Evolutionary conservation across 345 rosid genomes (phyloP).

Genomic region (Ailanthus altissimus): DNA sequence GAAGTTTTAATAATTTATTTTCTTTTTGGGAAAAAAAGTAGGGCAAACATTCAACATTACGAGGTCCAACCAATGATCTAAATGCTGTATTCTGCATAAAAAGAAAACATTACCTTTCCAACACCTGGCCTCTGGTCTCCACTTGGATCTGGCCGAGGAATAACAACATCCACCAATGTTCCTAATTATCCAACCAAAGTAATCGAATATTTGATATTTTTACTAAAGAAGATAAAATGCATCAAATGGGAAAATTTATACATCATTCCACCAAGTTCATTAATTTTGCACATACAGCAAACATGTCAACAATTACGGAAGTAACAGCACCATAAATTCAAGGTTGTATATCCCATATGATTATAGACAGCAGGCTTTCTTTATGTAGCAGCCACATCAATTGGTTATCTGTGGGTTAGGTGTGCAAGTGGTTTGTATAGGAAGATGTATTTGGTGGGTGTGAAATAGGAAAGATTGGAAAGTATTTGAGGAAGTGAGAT

Average conservation of each 20-base stretch:
- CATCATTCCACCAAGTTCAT: neutral
- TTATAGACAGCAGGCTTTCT: neutral
- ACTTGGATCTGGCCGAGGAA: slow-evolving; percentile 29
- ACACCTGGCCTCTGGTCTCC: slow-evolving; percentile 20
- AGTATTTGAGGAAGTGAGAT: too few relatives aligned
- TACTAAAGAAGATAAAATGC: neutral
- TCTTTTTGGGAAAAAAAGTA: too few relatives aligned
- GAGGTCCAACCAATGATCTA: too few relatives aligned
- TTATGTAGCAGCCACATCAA: neutral
- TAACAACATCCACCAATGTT: slow-evolving; percentile 28
- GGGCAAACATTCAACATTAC: too few relatives aligned
- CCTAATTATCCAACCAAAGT: slow-evolving; percentile 19
- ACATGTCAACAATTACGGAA: neutral
- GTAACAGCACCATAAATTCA: neutral
- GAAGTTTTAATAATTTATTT: too few relatives aligned
- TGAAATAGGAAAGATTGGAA: too few relatives aligned
- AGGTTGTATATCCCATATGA: too few relatives aligned
- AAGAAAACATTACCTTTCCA: slow-evolving; percentile 26
- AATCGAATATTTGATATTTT: neutral
- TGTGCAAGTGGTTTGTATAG: too few relatives aligned
- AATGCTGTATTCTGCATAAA: too few relatives aligned
- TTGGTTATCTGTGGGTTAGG: too few relatives aligned
- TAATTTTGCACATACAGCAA: neutral
- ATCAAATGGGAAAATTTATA: too few relatives aligned
- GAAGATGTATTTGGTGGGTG: too few relatives aligned